These are phyloP conservation scores for Claviceps sp. DNA, from an alignment of 2,329 filamentous ascomycete genomes.

Conservation along the genomic window DNA sequence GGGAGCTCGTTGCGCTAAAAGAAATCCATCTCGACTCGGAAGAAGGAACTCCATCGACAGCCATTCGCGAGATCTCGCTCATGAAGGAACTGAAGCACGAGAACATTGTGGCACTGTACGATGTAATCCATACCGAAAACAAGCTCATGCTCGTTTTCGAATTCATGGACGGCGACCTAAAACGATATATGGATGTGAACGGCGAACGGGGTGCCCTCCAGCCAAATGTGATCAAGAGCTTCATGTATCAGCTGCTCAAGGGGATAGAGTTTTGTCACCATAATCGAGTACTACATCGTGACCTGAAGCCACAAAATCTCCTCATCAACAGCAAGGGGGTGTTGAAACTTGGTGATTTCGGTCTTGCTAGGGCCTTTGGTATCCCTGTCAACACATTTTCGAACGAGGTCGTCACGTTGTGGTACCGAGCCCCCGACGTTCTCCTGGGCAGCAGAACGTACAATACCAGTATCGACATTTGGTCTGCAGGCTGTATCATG, in stretches of 20 bases:
- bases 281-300: conserved; percentile 88
- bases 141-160: conserved; percentile 99
- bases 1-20: conserved; percentile 91
- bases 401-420: conserved; percentile 93
- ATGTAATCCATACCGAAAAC: conserved; percentile 99
- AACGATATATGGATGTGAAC: conserved; percentile 95
- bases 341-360: conserved; percentile 89
- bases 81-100: conserved; percentile 99
- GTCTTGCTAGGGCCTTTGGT: conserved; percentile 83
- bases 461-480: conserved; percentile 99
- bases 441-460: conserved; percentile 88
- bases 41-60: conserved; percentile 92
- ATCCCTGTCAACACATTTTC: conserved; percentile 98
- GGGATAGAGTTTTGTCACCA: conserved; percentile 98
- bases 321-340: conserved; percentile 87
- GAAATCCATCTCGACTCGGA: conserved; percentile 98
- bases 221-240: conserved; percentile 86
- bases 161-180: conserved; percentile 96
- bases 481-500: conserved; percentile 99
- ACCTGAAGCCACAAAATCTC: conserved; percentile 91
- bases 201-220: conserved; percentile 84
- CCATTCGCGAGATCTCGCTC: conserved; percentile 93
- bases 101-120: conserved; percentile 92
- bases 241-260: conserved; percentile 94
- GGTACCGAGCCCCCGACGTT: conserved; percentile 95